Evolutionary conservation across 1,284 basidiomycete genomes (phyloP), one percentile per base, ranked within the genome.

Genomic region (Pseudozyma sp.): DNA sequence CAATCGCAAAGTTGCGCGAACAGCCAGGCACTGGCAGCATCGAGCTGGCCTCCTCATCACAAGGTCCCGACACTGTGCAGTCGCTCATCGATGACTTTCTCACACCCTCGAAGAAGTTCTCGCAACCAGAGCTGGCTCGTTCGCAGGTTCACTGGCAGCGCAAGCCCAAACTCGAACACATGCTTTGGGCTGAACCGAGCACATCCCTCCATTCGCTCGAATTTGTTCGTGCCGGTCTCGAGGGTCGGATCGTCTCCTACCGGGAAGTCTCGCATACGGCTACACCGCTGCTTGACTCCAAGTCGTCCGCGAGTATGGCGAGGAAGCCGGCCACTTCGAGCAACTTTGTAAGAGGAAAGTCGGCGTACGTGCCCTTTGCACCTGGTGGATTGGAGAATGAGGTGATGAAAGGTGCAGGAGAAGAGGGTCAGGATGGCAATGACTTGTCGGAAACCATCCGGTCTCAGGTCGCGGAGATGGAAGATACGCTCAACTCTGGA

Each of bases 291-390:
- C 61, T 71, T 19, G 73, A 80, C 49, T 64, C 70, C 11, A 73
- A 65, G 44, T 77, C 62, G 14, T 81, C 65, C 6, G 93, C 92
- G 9, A 92, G 93, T 12, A 88, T 96, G 68, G 90, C 91, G 64
- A 90, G 95, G 62, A 92, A 92, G 10, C 94, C 94, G 5, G 93
- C 90, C 8, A 63, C 71, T 6, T 88, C 87, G 50, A 89, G 89
- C 72, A 92, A 90, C 71, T 98, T 98, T 86, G 94, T 97, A 9
- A 88, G 95, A 65, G 95, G 95, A 52, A 97, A 95, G 85, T 92
- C 93, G 36, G 92, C 92, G 25, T 91, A 95, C 85, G 90, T 96
- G 3, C 95, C 95, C 0, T 77, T 77, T 38, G 76, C 71, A 11
- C 76, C 76, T 2, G 70, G 76, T 11, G 75, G 72, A 44, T 47